These are phyloP conservation scores for Diplotaxis tenuifolia DNA, from an alignment of 345 rosid genomes.

Conservation along the genomic window DNA sequence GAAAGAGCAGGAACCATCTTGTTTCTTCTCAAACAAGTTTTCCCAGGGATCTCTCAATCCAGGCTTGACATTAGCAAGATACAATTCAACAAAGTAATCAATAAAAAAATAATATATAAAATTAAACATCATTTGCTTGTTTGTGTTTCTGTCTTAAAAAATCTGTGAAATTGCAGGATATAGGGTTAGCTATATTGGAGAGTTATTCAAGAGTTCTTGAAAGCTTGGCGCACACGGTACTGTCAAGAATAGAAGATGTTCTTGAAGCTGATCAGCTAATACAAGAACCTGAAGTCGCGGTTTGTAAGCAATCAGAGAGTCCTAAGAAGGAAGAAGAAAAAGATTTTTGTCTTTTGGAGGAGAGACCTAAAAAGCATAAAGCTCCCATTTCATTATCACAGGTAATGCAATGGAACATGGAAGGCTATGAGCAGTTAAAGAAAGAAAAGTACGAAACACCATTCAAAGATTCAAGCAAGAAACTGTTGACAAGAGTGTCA, in stretches of 20 bases:
- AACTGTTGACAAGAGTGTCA: slow-evolving; percentile 38
- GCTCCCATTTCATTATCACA: slow-evolving; percentile 44
- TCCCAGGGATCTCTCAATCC: neutral
- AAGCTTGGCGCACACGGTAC: slow-evolving; percentile 71
- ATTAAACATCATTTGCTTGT: neutral
- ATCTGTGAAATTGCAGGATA: slow-evolving; percentile 47
- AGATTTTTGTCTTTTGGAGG: slow-evolving; percentile 27
- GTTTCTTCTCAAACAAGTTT: neutral
- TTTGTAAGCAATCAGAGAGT: slow-evolving; percentile 27
- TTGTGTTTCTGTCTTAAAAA: neutral
- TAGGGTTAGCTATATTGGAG: slow-evolving; percentile 79
- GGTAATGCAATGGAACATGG: slow-evolving; percentile 63
- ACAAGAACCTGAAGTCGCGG: slow-evolving; percentile 47
- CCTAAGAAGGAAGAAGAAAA: slow-evolving; percentile 13
- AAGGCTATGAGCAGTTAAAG: slow-evolving; percentile 13
- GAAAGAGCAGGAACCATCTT: neutral
- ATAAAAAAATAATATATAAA: neutral
- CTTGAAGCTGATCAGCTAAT: slow-evolving; percentile 53
- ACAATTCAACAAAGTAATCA: neutral
- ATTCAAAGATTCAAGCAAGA: slow-evolving; percentile 42
- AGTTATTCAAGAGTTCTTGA: slow-evolving; percentile 85
- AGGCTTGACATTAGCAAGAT: neutral
- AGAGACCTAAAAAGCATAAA: slow-evolving; percentile 26
- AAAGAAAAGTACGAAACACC: slow-evolving; percentile 24
- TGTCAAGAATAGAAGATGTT: slow-evolving; percentile 77